Percentiles rank a stretch among this genome's conserved stretches.
phyloP scores from a whole-genome alignment of 2,329 filamentous ascomycete genomes.

The Trichoderma brevicompactum region DNA sequence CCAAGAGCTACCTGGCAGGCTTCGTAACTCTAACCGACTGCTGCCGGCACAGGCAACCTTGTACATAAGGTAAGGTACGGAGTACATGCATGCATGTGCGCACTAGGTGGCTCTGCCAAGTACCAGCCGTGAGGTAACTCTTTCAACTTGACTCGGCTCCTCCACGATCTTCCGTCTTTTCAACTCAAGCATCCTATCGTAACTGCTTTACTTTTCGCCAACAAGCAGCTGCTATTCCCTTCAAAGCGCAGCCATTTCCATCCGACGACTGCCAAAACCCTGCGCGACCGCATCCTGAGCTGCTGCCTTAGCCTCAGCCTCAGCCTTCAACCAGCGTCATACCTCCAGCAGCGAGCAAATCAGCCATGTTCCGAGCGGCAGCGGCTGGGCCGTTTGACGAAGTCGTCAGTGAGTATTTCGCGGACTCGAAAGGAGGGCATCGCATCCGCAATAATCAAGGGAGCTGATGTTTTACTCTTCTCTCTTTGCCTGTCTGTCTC shows the following conservation, averaged over 20 bases:
- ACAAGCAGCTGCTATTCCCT: neutral
- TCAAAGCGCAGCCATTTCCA: neutral
- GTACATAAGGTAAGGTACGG: neutral
- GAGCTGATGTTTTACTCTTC: neutral
- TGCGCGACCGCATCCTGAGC: slow-evolving; percentile 13
- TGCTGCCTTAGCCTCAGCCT: neutral
- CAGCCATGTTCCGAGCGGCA: slow-evolving; percentile 63
- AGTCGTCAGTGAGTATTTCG: slow-evolving; percentile 56
- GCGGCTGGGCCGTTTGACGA: slow-evolving; percentile 63
- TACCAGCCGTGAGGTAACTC: neutral
- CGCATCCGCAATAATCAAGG: neutral
- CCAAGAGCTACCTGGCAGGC: neutral
- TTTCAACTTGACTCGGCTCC: neutral
- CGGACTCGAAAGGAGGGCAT: neutral
- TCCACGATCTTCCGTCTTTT: slow-evolving; percentile 1
- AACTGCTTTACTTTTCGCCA: neutral
- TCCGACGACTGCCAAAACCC: neutral
- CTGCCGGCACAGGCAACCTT: slow-evolving; percentile 1
- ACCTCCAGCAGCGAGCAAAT: slow-evolving; percentile 34
- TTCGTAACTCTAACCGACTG: neutral
- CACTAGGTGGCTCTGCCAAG: slow-evolving; percentile 8
- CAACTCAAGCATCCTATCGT: neutral
- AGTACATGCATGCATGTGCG: slow-evolving; percentile 9
- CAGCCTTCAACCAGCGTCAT: slow-evolving; percentile 29
- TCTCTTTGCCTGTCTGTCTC: neutral